A percentile compares a stretch with the other conserved stretches of the same genome.
Evolutionary conservation across 2,329 filamentous ascomycete species (phyloP).

Genomic region (Fusarium solani-melongenae): DNA sequence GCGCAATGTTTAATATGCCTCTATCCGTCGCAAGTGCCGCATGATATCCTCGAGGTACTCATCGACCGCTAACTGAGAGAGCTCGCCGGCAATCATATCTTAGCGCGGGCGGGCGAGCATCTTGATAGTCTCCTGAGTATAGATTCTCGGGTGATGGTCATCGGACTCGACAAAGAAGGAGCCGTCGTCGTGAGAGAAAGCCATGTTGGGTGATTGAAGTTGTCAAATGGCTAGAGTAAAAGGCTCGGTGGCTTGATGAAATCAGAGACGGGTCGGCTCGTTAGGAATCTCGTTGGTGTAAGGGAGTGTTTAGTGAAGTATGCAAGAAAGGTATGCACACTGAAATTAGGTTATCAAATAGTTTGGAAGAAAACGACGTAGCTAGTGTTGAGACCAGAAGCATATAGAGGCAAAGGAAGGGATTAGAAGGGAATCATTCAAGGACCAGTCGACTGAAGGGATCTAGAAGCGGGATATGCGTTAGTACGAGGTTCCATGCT

Average conservation of each 20-base stretch:
- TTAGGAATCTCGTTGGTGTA: conserved; percentile 61
- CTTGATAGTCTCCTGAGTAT: conserved; percentile 79
- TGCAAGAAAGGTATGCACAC: conserved; percentile 49
- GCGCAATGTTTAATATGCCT: conserved; percentile 65
- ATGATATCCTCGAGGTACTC: conserved; percentile 96
- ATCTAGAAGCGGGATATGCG: conserved; percentile 51
- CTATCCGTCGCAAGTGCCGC: conserved; percentile 95
- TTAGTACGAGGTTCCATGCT: conserved; percentile 46
- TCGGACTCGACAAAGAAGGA: conserved; percentile 68
- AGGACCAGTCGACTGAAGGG: conserved; percentile 58
- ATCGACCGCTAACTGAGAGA: conserved; percentile 85
- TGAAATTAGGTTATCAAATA: conserved; percentile 64
- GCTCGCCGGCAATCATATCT: conserved; percentile 87
- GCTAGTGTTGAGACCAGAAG: conserved; percentile 59
- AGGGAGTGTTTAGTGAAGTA: conserved; percentile 51
- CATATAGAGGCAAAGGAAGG: conserved; percentile 55
- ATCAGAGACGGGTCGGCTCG: conserved; percentile 61
- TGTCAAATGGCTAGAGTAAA: conserved; percentile 28
- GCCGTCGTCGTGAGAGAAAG: conserved; percentile 56
- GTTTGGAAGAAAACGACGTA: conserved; percentile 61
- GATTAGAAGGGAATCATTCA: conserved; percentile 59
- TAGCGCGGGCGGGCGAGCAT: conserved; percentile 85
- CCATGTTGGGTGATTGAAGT: conserved; percentile 55
- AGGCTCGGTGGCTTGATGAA: conserved; percentile 47
- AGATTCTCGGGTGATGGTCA: conserved; percentile 67